phyloP scores from a whole-genome alignment of 169 alveolate genomes.

The Haemoproteus tartakovskyi region DNA sequence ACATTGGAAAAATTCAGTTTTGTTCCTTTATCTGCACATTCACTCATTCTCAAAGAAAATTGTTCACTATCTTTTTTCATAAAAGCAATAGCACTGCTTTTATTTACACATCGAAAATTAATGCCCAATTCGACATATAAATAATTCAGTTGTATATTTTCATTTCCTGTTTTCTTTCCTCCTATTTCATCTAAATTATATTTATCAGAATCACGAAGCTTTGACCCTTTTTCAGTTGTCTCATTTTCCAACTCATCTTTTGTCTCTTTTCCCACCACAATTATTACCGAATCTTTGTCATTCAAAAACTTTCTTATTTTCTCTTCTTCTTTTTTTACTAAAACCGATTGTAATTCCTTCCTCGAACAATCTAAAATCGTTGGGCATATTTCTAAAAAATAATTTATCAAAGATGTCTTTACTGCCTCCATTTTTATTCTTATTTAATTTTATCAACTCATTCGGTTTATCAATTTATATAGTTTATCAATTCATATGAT shows the following conservation, averaged over 20 bases:
- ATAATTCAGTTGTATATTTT: slow-evolving; percentile 23
- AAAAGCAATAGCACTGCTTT: slow-evolving; percentile 57
- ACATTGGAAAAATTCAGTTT: slow-evolving; percentile 47
- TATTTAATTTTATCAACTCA: neutral
- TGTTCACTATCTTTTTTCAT: slow-evolving; percentile 61
- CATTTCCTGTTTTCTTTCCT: neutral
- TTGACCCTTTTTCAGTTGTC: neutral
- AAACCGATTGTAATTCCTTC: slow-evolving; percentile 74
- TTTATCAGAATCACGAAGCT: neutral
- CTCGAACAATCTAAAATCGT: slow-evolving; percentile 80
- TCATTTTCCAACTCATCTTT: slow-evolving; percentile 30
- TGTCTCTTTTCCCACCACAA: slow-evolving; percentile 77
- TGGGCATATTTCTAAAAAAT: slow-evolving; percentile 80
- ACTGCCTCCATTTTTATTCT: slow-evolving; percentile 70
- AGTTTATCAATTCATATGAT: too few species aligned
- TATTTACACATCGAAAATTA: slow-evolving; percentile 57
- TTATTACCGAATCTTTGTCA: slow-evolving; percentile 73
- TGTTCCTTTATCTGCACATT: slow-evolving; percentile 19
- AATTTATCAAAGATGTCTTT: slow-evolving; percentile 77
- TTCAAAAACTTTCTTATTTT: slow-evolving; percentile 71
- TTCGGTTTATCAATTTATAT: neutral
- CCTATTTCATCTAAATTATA: neutral
- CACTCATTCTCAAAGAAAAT: slow-evolving; percentile 12
- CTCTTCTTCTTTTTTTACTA: slow-evolving; percentile 74
- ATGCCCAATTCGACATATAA: slow-evolving; percentile 58